Evolutionary conservation across 139 green algal genomes (phyloP).

Genomic region (Volvox reticuliferus): DNA sequence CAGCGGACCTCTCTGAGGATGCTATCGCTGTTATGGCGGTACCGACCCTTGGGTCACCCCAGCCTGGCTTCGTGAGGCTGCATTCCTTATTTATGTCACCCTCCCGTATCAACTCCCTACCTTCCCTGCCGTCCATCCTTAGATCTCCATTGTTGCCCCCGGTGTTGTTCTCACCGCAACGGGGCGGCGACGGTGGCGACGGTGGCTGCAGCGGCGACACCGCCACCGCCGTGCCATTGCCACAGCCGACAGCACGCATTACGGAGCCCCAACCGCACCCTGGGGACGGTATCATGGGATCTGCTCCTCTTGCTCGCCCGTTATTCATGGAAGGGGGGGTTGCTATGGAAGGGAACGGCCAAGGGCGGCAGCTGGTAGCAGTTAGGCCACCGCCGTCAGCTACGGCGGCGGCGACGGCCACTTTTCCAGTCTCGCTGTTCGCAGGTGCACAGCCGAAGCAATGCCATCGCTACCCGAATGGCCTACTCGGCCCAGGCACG

Average conservation of each 20-base stretch:
- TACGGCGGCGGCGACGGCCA: not conserved
- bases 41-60: not conserved
- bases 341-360: too few species aligned
- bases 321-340: too few species aligned
- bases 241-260: too few species aligned
- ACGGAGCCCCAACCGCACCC: too few species aligned
- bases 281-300: too few species aligned
- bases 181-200: not conserved
- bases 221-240: too few species aligned
- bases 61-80: not conserved
- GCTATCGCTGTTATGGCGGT: not conserved
- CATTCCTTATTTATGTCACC: not conserved
- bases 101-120: not conserved
- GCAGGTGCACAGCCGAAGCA: not conserved
- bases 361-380: too few species aligned
- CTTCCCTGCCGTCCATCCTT: not conserved
- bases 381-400: not conserved
- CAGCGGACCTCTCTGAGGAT: not conserved
- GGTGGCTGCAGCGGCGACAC: not conserved
- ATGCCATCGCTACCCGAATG: not conserved
- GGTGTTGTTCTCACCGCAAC: not conserved
- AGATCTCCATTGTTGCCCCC: not conserved
- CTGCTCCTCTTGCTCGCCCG: too few species aligned
- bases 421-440: not conserved
- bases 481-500: not conserved